Conservation (phyloP, 2,329 filamentous ascomycete genomes). For the Cladosporium sp. region DNA sequence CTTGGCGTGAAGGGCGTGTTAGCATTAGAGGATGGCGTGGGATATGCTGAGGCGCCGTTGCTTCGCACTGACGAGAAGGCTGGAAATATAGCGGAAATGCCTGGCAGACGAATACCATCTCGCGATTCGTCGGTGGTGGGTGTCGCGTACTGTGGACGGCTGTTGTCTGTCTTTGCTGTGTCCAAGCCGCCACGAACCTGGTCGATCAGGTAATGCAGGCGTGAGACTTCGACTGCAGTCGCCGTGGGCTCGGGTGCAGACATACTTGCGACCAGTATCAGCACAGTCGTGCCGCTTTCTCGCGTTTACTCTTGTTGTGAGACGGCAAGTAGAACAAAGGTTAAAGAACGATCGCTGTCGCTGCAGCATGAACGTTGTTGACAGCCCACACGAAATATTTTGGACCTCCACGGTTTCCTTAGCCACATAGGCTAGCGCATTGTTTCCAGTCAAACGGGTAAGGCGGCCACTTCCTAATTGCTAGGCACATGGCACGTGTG, state of each 20-base stretch:
- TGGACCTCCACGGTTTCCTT: background rate
- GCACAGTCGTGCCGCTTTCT: too few relatives aligned
- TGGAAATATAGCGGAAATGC: background rate
- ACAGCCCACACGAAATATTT: background rate
- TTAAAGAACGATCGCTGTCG: background rate
- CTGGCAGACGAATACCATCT: background rate
- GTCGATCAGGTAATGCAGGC: slow-evolving; percentile 1
- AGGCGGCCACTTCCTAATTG: too few relatives aligned
- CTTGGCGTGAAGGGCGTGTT: background rate
- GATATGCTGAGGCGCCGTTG: background rate
- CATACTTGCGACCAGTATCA: too few relatives aligned
- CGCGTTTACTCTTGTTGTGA: too few relatives aligned
- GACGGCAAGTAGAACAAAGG: too few relatives aligned
- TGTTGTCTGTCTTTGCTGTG: too few relatives aligned
- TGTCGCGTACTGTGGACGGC: background rate
- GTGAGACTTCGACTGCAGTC: background rate
- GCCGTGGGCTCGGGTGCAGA: background rate
- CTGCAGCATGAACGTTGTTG: background rate
- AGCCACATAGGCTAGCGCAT: background rate
- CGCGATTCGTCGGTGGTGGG: background rate
- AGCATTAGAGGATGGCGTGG: background rate
- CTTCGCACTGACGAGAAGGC: background rate
- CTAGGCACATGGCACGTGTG: too few relatives aligned
- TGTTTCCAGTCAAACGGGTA: background rate
- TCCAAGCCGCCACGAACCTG: background rate